phyloP scores from a whole-genome alignment of 805 yeast genomes.

The Barnettozyma sp. region DNA sequence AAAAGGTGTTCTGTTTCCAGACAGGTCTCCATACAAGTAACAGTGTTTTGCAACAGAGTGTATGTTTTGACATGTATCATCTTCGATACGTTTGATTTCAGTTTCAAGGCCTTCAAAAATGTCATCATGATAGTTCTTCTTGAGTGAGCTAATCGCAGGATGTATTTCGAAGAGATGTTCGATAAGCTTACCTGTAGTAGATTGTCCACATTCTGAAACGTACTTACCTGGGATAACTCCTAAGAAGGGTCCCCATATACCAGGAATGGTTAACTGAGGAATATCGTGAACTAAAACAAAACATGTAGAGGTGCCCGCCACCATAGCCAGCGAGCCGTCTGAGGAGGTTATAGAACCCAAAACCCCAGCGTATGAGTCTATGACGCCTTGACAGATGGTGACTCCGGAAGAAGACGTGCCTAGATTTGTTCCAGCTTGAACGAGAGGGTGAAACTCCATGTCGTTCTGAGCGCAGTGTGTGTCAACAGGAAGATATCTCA shows the following conservation, averaged over 20 bases:
- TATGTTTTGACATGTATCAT: conserved; percentile 12
- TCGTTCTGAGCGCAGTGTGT: not conserved
- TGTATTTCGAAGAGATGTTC: conserved; percentile 41
- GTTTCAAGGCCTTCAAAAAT: conserved; percentile 24
- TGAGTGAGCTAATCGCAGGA: conserved; percentile 25
- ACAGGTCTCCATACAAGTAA: conserved; percentile 47
- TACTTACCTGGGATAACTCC: conserved; percentile 27
- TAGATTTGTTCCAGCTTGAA: conserved; percentile 28
- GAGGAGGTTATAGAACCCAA: conserved; percentile 18
- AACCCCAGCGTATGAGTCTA: conserved; percentile 52
- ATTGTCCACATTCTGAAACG: conserved; percentile 50
- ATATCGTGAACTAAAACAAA: conserved; percentile 30
- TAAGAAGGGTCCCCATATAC: conserved; percentile 58
- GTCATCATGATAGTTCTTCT: conserved; percentile 6
- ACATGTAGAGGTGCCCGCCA: conserved; percentile 62
- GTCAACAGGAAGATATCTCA: conserved; percentile 25
- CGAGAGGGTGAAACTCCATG: conserved; percentile 14
- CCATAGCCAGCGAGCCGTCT: conserved; percentile 34
- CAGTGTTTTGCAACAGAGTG: conserved; percentile 30
- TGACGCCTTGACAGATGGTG: conserved; percentile 41
- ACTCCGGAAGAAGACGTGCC: conserved; percentile 14
- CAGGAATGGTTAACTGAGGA: conserved; percentile 26
- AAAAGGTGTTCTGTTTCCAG: conserved; percentile 54
- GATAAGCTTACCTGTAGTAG: conserved; percentile 49
- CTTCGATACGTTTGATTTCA: conserved; percentile 14